Evolutionary conservation across 306 rosid species (phyloP).

Genomic region (Alnus glutinosa): DNA sequence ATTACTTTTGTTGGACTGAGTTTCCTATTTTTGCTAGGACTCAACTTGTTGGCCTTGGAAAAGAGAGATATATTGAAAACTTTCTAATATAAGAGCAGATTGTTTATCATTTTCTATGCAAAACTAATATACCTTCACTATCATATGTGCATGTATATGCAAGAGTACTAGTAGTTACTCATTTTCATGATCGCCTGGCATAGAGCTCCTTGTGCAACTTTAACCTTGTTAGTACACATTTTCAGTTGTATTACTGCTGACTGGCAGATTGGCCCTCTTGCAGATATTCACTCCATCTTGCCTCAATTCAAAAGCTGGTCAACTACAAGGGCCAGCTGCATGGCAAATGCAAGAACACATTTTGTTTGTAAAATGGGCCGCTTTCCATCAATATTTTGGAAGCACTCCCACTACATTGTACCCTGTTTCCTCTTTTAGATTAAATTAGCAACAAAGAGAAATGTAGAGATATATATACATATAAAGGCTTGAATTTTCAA

Average conservation of each 20-base stretch:
- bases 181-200: not conserved
- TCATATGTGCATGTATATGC: not conserved
- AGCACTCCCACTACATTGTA: no score
- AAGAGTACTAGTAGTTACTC: not conserved
- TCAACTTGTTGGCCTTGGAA: conserved; percentile 29
- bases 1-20: conserved; percentile 32
- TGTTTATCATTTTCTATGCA: not conserved
- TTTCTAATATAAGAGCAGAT: conserved; percentile 29
- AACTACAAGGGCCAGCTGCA: no score
- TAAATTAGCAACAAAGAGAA: no score
- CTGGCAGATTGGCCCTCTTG: no score
- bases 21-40: conserved; percentile 36
- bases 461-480: no score
- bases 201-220: not conserved
- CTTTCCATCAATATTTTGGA: no score
- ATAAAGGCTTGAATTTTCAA: no score
- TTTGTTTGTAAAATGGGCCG: no score
- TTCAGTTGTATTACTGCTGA: not conserved
- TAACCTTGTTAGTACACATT: not conserved
- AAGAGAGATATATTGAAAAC: conserved; percentile 23
- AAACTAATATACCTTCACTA: not conserved
- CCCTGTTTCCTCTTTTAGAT: no score
- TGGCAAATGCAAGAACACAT: no score
- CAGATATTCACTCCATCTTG: no score
- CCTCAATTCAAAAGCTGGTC: no score